Base-by-base conservation (phyloP, 148 eudicot genomes). In the Salicornia ramosissima region DNA sequence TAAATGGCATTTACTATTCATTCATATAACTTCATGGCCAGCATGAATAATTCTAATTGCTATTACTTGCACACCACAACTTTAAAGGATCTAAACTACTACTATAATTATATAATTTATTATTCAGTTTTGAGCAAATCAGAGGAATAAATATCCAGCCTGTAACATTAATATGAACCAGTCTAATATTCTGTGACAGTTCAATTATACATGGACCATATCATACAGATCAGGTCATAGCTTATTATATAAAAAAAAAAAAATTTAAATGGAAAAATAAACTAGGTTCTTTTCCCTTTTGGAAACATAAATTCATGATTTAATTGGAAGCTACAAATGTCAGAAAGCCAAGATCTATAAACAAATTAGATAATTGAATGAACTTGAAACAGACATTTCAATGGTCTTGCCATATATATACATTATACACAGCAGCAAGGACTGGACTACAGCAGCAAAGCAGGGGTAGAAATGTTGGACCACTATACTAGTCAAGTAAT, bases 111-210 rank as follows among this genome's bases (percentile, higher is more conserved):
- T n/a, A n/a, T n/a, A n/a, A n/a, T n/a, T n/a, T n/a, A n/a, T n/a
- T n/a, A n/a, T n/a, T n/a, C n/a, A n/a, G n/a, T n/a, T n/a, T n/a
- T n/a, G n/a, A n/a, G n/a, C n/a, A n/a, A n/a, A n/a, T n/a, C n/a
- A n/a, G n/a, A n/a, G n/a, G n/a, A n/a, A n/a, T n/a, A n/a, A n/a
- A 61, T 72, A 62, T 77, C 56, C 76, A 72, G 77, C 72, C 69
- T 73, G 77, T 73, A 76, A 72, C 53, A 31, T 31, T 54, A 73
- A 59, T 66, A 51, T 68, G 76, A 71, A 59, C 46, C 28, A n/a
- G 25, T 66, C 50, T 72, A 50, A 59, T 36, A 47, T 49, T 42
- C 29, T 16, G 50, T 59, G 64, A 60, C 54, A 66, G 43, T 29
- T 66, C 72, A 36, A 16, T 31, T 1, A 40, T 29, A 34, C 45